Evolutionary conservation across 345 rosid genomes (phyloP), one percentile per base, ranked within the genome.

Genomic region (Capsella bursapastoris): DNA sequence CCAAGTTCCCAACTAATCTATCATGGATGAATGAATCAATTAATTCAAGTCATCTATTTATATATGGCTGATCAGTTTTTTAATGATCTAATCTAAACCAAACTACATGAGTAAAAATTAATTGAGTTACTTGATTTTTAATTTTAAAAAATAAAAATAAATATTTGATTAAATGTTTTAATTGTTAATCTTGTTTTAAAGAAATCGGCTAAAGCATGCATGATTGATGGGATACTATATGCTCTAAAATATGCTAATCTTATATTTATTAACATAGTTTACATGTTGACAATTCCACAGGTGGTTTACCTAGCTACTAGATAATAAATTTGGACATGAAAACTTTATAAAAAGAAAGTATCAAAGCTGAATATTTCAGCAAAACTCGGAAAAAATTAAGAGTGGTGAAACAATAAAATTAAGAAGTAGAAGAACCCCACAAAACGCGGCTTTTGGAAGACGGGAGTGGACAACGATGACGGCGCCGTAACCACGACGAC

Each of bases 401-500:
- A 34, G 43, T 34, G 62, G 41, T 57, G 41, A 1, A 1, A 7
- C 43, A 10, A 61, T 38, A 7, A 32, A 32, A 32, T 18, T 32
- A 45, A 25, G 31, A 31, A 57, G 28, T 50, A 60, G 35, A 5
- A 32, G 35, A 32, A 32, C 8, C 51, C 79, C 63, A 51, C 38
- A 59, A 45, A 75, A 59, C 68, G 55, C 68, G 63, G 63, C 73
- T 75, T 58, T 75, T 59, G 73, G 73, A 67, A 58, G 61, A 66
- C 37, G 72, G 16, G 13, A 34, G 73, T 50, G 8, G 78, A 67
- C 68, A 50, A 25, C 29, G 55, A 51, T 67, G 73, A 67, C 62
- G 78, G 78, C 73, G 62, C 55, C 62, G 60, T 43, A 58, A 59
- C 60, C 18, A 22, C 2, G 25, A 18, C 22, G 68, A 67, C 73